Conservation (phyloP, 129 eudicot species). For the Silybum marianum region DNA sequence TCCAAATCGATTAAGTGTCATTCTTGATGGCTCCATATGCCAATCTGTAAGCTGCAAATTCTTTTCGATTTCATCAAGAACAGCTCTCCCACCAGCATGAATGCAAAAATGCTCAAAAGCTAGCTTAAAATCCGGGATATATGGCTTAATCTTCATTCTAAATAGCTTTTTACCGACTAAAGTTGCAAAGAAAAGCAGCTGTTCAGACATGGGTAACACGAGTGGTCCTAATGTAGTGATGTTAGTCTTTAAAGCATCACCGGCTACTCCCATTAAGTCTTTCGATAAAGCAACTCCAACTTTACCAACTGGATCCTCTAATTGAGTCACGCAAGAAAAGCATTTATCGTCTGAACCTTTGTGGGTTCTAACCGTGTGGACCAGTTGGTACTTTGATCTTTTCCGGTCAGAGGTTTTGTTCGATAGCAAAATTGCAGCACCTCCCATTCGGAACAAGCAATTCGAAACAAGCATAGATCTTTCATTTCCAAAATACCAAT, state of each 20-base stretch:
- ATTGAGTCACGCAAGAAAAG: conserved; percentile 74
- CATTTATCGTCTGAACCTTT: conserved; percentile 88
- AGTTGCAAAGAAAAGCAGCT: conserved; percentile 76
- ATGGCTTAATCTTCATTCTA: conserved; percentile 84
- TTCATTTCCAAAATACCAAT: conserved; percentile 90
- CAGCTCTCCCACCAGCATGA: conserved; percentile 93
- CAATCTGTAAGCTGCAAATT: conserved; percentile 79
- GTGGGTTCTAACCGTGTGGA: conserved; percentile 83
- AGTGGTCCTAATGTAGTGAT: conserved; percentile 87
- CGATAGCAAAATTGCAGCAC: conserved; percentile 75
- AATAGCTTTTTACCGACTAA: conserved; percentile 68
- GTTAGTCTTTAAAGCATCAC: conserved; percentile 83
- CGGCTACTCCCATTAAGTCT: conserved; percentile 90
- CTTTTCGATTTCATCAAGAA: conserved; percentile 79
- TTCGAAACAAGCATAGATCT: conserved; percentile 88
- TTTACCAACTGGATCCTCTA: conserved; percentile 73
- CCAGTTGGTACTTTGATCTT: conserved; percentile 67
- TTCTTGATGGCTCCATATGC: conserved; percentile 95
- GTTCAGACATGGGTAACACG: conserved; percentile 89
- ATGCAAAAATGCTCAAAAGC: conserved; percentile 93
- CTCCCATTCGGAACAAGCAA: conserved; percentile 92
- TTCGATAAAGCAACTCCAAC: conserved; percentile 79
- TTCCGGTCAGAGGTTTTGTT: conserved; percentile 62
- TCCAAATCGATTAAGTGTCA: conserved; percentile 81
- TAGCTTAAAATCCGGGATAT: conserved; percentile 79